Conservation (phyloP, 352 stramenopile species). For the Phytophthora sp. region DNA sequence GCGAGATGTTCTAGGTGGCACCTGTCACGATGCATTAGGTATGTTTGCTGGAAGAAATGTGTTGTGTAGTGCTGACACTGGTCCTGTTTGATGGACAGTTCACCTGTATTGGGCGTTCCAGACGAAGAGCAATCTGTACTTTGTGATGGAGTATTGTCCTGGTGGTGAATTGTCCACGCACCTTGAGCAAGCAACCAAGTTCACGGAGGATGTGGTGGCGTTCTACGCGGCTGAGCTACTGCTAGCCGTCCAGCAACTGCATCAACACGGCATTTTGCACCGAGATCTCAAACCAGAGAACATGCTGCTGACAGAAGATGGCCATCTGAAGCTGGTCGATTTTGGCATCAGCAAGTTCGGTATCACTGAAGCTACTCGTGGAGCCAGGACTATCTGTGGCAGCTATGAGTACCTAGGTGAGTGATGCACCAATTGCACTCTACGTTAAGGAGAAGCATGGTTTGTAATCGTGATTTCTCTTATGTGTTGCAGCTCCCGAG, state of each 20-base stretch:
- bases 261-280: slow-evolving; percentile 86
- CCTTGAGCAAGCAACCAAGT: slow-evolving; percentile 49
- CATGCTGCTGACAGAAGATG: slow-evolving; percentile 63
- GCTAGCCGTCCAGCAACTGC: slow-evolving; percentile 80
- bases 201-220: slow-evolving; percentile 55
- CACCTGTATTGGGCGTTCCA: slow-evolving; percentile 85
- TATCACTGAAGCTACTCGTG: slow-evolving; percentile 65
- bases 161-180: slow-evolving; percentile 73
- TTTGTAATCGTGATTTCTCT: slow-evolving; percentile 10
- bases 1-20: slow-evolving; percentile 76
- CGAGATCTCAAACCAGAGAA: slow-evolving; percentile 87
- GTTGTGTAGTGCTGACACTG: slow-evolving; percentile 4
- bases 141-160: slow-evolving; percentile 87
- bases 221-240: slow-evolving; percentile 83
- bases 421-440: slow-evolving; percentile 10
- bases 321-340: slow-evolving; percentile 82
- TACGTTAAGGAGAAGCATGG: too few relatives aligned
- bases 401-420: slow-evolving; percentile 86
- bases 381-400: slow-evolving; percentile 71
- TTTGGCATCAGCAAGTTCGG: slow-evolving; percentile 88
- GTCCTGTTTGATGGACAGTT: slow-evolving; percentile 33
- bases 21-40: slow-evolving; percentile 66
- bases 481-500: slow-evolving; percentile 63
- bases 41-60: background rate
- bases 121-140: slow-evolving; percentile 59